Evolutionary conservation across 495 filamentous ascomycete species (phyloP), one percentile per base, ranked within the genome.

Genomic region (Penicillium bialowiezense): DNA sequence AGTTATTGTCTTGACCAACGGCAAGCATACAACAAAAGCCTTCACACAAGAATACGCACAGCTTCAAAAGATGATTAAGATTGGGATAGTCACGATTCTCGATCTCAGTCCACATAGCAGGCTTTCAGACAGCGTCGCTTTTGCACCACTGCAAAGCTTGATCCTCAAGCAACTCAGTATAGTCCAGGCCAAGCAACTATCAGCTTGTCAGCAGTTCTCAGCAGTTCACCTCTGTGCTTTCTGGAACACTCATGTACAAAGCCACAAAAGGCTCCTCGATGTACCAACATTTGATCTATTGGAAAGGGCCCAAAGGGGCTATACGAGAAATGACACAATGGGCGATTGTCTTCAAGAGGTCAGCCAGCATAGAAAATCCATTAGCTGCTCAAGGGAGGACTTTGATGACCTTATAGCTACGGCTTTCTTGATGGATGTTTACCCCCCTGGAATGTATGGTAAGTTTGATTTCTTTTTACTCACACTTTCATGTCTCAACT

Each of bases 361-460:
- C 13, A 19, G 35, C 19, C 20, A 9, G 19, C 7, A 5, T 38
- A 32, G 29, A 24, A 14, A 7, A 38, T 38, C 33, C 20, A 1
- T 18, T 31, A 10, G 32, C 21, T 23, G 13, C 20, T 3, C 17
- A 2, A 20, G 19, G 26, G 43, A 34, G 3, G 44, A 48, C 3
- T 12, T 42, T 12, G 12, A 39, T 12, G 32, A 21, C 19, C 34
- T 54, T 37, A 23, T 54, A 14, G 44, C 44, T 13, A 36, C 32
- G n/a, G 51, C 40, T 5, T 28, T 54, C 8, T 14, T 54, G 4
- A 48, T 54, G 40, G 26, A 42, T 29, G 40, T 24, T 15, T 42
- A 42, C n/a, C 26, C 40, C 1, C 26, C 26, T 12, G 15, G 15
- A 14, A 42, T 42, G 15, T 14, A 32, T 20, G 24, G 40, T 42